A percentile compares a stretch with the other conserved stretches of the same genome.
These are phyloP conservation scores for Bisporella sp. DNA, from an alignment of 2,329 filamentous ascomycete species.

Conservation along the genomic window DNA sequence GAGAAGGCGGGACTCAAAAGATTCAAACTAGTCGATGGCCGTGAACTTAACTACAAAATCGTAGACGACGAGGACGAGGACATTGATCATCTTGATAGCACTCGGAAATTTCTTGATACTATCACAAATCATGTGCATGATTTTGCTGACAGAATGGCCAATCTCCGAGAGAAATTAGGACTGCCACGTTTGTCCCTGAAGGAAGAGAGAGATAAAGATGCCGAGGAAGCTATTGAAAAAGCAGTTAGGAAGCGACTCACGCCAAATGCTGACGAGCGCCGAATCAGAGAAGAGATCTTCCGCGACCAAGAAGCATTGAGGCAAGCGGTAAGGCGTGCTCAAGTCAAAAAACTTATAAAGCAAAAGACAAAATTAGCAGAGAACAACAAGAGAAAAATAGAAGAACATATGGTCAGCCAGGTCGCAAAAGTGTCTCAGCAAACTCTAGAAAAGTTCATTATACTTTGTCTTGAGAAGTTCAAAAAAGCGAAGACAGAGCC, in stretches of 20 bases:
- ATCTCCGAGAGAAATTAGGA: conserved; percentile 39
- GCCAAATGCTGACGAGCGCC: conserved; percentile 32
- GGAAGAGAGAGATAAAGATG: neutral
- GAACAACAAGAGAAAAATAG: neutral
- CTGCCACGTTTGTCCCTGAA: conserved; percentile 28
- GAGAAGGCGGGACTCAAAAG: conserved; percentile 60
- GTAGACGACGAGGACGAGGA: conserved; percentile 58
- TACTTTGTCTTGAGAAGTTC: conserved; percentile 81
- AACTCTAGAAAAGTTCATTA: conserved; percentile 71
- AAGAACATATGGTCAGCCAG: conserved; percentile 43
- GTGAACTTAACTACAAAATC: conserved; percentile 55
- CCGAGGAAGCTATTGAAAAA: neutral
- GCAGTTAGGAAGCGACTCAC: neutral
- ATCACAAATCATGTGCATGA: conserved; percentile 67
- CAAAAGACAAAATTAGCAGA: conserved; percentile 10
- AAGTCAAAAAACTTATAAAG: neutral
- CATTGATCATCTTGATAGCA: conserved; percentile 76
- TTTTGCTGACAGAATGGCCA: conserved; percentile 52
- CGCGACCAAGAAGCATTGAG: conserved; percentile 24
- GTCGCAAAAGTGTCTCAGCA: conserved; percentile 76
- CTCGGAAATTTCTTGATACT: conserved; percentile 71
- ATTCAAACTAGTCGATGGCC: conserved; percentile 53
- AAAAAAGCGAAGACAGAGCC: conserved; percentile 87
- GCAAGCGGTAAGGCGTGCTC: neutral
- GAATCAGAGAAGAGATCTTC: conserved; percentile 22